Conservation (phyloP, 495 filamentous ascomycete genomes). For the Amphirosellinia nigrospora region DNA sequence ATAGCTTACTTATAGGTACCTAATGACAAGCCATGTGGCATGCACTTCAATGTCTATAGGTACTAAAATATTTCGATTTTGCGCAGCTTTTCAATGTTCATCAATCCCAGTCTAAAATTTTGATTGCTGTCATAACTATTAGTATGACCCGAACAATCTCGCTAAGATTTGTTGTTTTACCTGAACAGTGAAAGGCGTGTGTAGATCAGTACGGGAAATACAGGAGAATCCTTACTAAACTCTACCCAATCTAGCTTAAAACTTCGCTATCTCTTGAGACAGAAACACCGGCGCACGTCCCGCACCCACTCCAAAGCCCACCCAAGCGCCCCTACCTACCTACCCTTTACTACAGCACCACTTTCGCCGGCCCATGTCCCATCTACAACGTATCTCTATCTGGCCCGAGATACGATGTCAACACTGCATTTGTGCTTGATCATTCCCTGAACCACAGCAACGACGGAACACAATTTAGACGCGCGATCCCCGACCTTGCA, state of each 20-base stretch:
- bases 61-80: neutral
- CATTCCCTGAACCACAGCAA: constrained; percentile 12
- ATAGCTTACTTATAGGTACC: too few relatives aligned
- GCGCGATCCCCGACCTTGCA: neutral
- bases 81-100: neutral
- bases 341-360: neutral
- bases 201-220: constrained; percentile 11
- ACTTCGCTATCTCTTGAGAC: constrained; percentile 14
- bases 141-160: neutral
- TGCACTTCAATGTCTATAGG: constrained; percentile 1
- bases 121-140: neutral
- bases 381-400: constrained; percentile 3
- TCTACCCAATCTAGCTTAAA: constrained; percentile 11
- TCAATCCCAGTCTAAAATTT: neutral
- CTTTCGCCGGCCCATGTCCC: neutral
- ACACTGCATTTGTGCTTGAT: constrained; percentile 9
- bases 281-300: constrained; percentile 23
- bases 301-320: constrained; percentile 18
- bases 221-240: neutral
- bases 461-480: neutral
- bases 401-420: neutral
- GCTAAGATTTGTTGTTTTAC: constrained; percentile 16
- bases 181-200: neutral
- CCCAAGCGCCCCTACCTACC: neutral
- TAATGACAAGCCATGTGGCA: neutral